These are phyloP conservation scores for Castanospermum australe DNA, from an alignment of 306 rosid species.

Conservation along the genomic window DNA sequence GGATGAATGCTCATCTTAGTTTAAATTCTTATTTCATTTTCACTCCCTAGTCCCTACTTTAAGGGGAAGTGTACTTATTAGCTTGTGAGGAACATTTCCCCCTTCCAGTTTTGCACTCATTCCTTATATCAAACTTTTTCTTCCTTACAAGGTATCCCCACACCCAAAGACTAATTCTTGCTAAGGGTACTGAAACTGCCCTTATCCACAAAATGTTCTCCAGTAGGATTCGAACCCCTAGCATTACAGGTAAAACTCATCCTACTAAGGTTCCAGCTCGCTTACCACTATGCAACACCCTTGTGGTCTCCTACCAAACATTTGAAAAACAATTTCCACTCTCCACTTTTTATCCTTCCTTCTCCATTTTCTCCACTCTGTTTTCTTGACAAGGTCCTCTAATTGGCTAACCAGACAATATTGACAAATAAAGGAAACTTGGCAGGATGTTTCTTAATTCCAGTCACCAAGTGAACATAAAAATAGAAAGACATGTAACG, in stretches of 20 bases:
- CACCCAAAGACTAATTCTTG: too few relatives aligned
- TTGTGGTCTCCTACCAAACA: conserved; percentile 4
- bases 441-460: neutral
- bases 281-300: too few relatives aligned
- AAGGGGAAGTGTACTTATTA: neutral
- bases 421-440: neutral
- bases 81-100: neutral
- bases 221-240: too few relatives aligned
- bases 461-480: neutral
- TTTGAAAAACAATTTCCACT: neutral
- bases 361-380: neutral
- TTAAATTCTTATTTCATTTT: neutral
- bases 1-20: neutral
- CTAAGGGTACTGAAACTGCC: too few relatives aligned
- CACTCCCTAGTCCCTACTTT: neutral
- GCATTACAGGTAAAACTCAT: too few relatives aligned
- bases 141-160: too few relatives aligned
- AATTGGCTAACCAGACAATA: neutral
- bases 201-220: too few relatives aligned
- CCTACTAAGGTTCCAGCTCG: too few relatives aligned
- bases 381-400: neutral
- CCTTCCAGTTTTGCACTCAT: neutral
- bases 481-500: neutral
- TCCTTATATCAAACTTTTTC: too few relatives aligned
- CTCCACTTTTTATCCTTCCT: neutral